Conservation (phyloP, 2,329 filamentous ascomycete species). For the Sporothrix brunneoviolacea region DNA sequence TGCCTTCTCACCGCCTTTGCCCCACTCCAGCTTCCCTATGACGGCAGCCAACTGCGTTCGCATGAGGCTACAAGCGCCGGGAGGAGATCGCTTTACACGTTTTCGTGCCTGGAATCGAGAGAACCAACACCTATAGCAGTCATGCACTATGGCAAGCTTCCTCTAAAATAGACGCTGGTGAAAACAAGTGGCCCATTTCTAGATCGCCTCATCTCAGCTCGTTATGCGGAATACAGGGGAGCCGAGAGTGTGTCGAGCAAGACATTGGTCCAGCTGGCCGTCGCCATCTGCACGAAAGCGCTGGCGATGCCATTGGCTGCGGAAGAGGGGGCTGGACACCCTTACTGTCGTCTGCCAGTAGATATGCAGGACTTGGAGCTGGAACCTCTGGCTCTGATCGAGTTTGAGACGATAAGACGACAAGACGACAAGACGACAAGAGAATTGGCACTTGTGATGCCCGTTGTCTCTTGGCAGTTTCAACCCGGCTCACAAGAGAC, state of each 20-base stretch:
- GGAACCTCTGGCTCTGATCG: too few relatives aligned
- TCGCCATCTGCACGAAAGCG: constrained; percentile 13
- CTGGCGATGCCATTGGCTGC: constrained; percentile 10
- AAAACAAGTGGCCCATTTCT: not conserved
- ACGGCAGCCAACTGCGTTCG: constrained; percentile 3
- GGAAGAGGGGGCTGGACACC: not conserved
- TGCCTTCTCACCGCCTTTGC: constrained; percentile 10
- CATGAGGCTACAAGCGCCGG: constrained; percentile 14
- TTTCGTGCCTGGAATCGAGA: too few relatives aligned
- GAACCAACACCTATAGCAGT: too few relatives aligned
- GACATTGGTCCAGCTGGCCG: constrained; percentile 1
- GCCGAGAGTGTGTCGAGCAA: not conserved
- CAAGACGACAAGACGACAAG: not conserved
- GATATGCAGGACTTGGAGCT: too few relatives aligned
- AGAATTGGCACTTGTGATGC: not conserved
- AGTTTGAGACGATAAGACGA: not conserved
- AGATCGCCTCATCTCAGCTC: not conserved
- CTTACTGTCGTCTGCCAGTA: too few relatives aligned
- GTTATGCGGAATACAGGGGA: not conserved
- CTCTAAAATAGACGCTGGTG: not conserved
- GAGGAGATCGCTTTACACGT: too few relatives aligned
- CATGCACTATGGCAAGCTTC: too few relatives aligned
- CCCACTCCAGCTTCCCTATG: constrained; percentile 1
- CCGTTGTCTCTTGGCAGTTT: not conserved
- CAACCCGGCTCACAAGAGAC: not conserved